Conservation (phyloP, 345 rosid genomes). For the Arabis alpina region DNA sequence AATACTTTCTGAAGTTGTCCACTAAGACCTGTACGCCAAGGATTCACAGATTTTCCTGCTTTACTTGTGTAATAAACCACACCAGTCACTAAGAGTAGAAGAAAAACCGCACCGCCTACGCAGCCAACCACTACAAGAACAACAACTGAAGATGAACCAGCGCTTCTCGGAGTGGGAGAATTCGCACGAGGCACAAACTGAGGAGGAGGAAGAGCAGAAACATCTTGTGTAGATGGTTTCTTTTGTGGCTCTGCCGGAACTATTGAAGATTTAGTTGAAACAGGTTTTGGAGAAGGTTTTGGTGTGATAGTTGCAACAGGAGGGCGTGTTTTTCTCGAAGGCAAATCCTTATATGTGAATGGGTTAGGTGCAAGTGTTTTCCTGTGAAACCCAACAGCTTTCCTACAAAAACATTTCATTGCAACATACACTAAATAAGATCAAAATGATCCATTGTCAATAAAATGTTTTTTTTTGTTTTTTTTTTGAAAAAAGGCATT, state of each 20-base stretch:
- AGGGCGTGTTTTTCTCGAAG: not conserved
- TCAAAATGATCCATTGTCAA: not conserved
- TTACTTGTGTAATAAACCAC: conserved; percentile 49
- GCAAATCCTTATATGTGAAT: not conserved
- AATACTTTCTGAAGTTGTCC: conserved; percentile 94
- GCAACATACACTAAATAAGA: not conserved
- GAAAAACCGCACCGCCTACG: conserved; percentile 46
- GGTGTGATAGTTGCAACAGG: conserved; percentile 29
- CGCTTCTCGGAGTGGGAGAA: conserved; percentile 7
- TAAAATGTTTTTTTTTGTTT: too few species aligned
- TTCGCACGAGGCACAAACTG: conserved; percentile 9
- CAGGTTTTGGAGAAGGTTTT: conserved; percentile 11
- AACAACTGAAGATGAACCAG: conserved; percentile 25
- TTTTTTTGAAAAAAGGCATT: too few species aligned
- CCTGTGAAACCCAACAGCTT: conserved; percentile 45
- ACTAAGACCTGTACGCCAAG: conserved; percentile 95
- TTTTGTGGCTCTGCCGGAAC: conserved; percentile 5
- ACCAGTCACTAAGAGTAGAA: conserved; percentile 45
- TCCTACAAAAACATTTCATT: conserved; percentile 44
- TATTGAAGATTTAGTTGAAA: conserved; percentile 13
- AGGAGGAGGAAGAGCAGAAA: conserved; percentile 34
- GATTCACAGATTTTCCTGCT: conserved; percentile 70
- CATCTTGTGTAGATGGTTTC: conserved; percentile 24
- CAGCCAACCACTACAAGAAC: conserved; percentile 43
- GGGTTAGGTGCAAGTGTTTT: conserved; percentile 37